Base-by-base conservation (phyloP, 2,329 filamentous ascomycete genomes). In the Thelonectria discophora region DNA sequence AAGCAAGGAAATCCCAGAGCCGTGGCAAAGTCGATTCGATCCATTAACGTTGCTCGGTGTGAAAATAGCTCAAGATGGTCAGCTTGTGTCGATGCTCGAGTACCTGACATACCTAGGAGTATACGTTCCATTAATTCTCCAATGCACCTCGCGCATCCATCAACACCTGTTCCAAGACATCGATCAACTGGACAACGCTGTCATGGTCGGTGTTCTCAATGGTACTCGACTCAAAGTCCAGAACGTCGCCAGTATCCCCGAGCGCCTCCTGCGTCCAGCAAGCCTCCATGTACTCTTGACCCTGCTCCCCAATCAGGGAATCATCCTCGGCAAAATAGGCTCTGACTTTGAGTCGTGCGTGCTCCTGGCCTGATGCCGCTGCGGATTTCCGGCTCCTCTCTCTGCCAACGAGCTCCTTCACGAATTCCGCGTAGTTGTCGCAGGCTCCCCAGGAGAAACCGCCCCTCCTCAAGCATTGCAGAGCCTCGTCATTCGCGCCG, bases 401-500 rank as follows among this genome's bases (percentile, higher is more conserved):
- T 4, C 10, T 30, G 2, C 34, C 34, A 3, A 50, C 46, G 20
- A 65, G 30, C 12, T 66, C 61, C 18, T 34, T 51, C 3, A 67
- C 52, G 34, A 64, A 66, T 6, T 30, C 27, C 3, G 5, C 27
- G 48, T 66, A 66, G 17, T 69, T 58, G 3, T 59, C 61, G 15
- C 60, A 65, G 32, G 55, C 54, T 8, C 27, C 57, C 66, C 66
- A 67, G 1, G 60, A 43, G 20, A 39, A 63, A 12, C 37, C 21
- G 7, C 65, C 62, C 43, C 67, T 69, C 21, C 54, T 61, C 21
- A 67, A 40, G 32, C 63, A 66, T 20, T 63, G 62, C 30, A 65
- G 46, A 5, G 65, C 61, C 42, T 69, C 66, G 24, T 52, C 56
- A 15, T 69, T 69, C 3, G 66, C 65, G 9, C 66, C 66, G 17